Base-by-base conservation (phyloP, 345 rosid species). In the Psidium guajava region DNA sequence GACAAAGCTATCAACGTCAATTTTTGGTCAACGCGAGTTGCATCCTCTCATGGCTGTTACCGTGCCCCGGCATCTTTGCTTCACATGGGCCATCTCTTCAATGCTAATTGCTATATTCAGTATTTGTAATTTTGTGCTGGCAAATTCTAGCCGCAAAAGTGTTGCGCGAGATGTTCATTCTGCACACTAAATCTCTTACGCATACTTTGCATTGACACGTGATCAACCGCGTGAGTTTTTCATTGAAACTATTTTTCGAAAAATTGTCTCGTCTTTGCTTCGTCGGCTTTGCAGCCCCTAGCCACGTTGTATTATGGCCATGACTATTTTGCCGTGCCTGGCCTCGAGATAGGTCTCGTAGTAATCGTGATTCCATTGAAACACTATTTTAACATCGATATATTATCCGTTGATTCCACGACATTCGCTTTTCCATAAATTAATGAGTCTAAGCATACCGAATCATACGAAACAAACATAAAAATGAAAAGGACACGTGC, bases 231-330 rank as follows among this genome's bases (percentile, higher is more conserved):
- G 47, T 44, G 2, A 27, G 27, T 27, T n/a, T n/a, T n/a, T 59
- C 36, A n/a, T 3, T 13, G 36, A n/a, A 14, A 59, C 18, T 59
- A 16, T n/a, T 27, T n/a, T 59, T n/a, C 12, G 32, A 58, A 58
- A 58, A 11, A 27, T 58, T n/a, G 18, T n/a, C 36, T 59, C 13
- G 69, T 59, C n/a, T 13, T 59, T 59, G n/a, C 18, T n/a, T 59
- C 15, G 2, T 59, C 20, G 28, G 12, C 4, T 0, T 2, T 16
- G 12, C 0, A 11, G 18, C n/a, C 58, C 8, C 27, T 2, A n/a
- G 36, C 58, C n/a, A 8, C 6, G 11, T 22, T 55, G 58, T 55
- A 55, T 55, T 20, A 55, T 55, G 58, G 58, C 36, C 69, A 58
- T 58, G 69, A n/a, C 0, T 6, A 9, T n/a, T 0, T 58, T 58